A percentile compares a stretch with the other conserved stretches of the same genome.
Conservation (phyloP, 176 grass and related monocot species). For the Oryza punctata region DNA sequence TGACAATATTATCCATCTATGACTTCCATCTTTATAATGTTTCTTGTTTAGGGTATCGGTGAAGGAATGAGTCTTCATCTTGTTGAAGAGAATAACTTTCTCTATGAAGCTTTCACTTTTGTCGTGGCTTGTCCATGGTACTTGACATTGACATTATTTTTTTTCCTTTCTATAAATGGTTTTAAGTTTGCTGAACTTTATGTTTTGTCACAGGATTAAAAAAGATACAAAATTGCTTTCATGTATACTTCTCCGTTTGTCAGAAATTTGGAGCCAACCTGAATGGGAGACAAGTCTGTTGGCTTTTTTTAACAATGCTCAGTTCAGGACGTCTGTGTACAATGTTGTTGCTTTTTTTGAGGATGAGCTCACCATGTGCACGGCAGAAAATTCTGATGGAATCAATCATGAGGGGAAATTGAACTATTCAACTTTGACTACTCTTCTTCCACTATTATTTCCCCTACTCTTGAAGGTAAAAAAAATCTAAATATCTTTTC, state of each 20-base stretch:
- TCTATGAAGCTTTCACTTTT: neutral
- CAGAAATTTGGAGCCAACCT: slow-evolving; percentile 7
- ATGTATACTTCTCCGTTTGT: neutral
- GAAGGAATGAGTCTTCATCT: neutral
- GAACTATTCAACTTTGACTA: neutral
- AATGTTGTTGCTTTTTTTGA: neutral
- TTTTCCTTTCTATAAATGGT: neutral
- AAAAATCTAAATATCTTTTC: neutral
- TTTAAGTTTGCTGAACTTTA: neutral
- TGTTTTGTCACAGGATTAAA: neutral
- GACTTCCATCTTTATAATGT: neutral
- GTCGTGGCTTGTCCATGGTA: neutral
- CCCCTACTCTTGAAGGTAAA: slow-evolving; percentile 11
- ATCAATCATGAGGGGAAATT: neutral
- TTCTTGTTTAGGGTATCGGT: neutral
- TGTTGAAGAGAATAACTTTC: neutral
- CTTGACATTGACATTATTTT: neutral
- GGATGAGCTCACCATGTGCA: neutral
- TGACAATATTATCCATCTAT: neutral
- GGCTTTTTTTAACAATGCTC: neutral
- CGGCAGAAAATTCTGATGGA: neutral
- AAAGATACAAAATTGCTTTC: neutral
- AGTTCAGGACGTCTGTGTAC: neutral
- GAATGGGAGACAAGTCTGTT: slow-evolving; percentile 3
- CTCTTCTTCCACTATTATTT: neutral